These are phyloP conservation scores for Jackrogersella multiformis DNA, from an alignment of 495 filamentous ascomycete genomes.

Conservation along the genomic window DNA sequence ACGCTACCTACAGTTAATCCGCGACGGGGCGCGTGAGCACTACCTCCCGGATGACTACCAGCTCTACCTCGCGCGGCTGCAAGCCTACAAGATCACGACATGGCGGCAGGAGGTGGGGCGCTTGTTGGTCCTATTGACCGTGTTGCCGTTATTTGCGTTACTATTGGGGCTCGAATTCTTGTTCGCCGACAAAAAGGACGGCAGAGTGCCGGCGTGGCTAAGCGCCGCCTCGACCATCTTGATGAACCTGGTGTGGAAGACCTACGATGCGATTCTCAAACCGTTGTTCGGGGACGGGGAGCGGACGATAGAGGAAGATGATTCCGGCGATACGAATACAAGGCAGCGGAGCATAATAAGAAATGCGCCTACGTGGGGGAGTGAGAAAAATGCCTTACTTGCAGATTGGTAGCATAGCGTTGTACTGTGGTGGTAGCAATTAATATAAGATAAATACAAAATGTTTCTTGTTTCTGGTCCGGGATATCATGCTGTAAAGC, in stretches of 20 bases:
- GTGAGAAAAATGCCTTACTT: constrained; percentile 38
- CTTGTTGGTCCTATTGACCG: constrained; percentile 66
- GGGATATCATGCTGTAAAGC: constrained; percentile 32
- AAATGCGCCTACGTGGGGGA: constrained; percentile 11
- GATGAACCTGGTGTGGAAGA: constrained; percentile 70
- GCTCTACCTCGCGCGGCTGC: constrained; percentile 70
- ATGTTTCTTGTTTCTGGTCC: constrained; percentile 5
- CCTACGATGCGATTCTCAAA: constrained; percentile 76
- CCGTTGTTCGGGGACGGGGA: constrained; percentile 87
- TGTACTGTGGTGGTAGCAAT: constrained; percentile 10
- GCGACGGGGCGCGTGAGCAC: constrained; percentile 79
- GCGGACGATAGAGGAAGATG: constrained; percentile 64
- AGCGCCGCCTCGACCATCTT: constrained; percentile 55
- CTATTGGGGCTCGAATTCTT: constrained; percentile 57
- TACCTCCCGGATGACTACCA: constrained; percentile 78
- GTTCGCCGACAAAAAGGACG: constrained; percentile 67
- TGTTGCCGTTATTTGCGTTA: constrained; percentile 65
- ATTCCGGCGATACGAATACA: not conserved
- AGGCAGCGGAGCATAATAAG: not conserved
- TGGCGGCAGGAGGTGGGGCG: constrained; percentile 71
- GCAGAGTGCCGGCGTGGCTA: constrained; percentile 74
- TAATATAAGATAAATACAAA: constrained; percentile 14
- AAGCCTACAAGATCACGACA: constrained; percentile 74
- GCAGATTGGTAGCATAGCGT: constrained; percentile 30
- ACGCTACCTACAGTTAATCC: constrained; percentile 82